A percentile compares a stretch with the other conserved stretches of the same genome.
phyloP scores from a whole-genome alignment of 2,329 filamentous ascomycete species.

The Mycogone perniciosa region DNA sequence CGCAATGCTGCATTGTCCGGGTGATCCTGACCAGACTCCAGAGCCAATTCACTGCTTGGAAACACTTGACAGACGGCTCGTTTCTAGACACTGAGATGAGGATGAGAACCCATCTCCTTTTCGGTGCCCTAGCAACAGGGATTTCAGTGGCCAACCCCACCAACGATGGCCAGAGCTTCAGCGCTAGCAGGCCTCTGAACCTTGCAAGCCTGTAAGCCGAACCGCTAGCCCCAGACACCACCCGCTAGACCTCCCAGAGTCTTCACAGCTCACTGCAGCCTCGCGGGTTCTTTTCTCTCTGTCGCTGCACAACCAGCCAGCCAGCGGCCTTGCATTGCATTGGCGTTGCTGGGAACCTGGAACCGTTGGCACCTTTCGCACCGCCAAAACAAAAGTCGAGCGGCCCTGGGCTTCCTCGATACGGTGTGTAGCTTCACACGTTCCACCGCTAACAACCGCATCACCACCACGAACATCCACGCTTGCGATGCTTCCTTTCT shows the following conservation, averaged over 20 bases:
- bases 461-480: neutral
- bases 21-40: no score
- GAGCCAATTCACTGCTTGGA: no score
- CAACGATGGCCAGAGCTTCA: neutral
- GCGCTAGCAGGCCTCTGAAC: neutral
- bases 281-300: no score
- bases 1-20: no score
- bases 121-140: conserved; percentile 9
- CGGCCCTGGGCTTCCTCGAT: neutral
- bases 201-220: neutral
- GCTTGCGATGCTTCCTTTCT: conserved; percentile 3
- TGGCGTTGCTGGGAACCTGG: neutral
- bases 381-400: neutral
- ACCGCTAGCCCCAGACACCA: neutral
- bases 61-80: no score
- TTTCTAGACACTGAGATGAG: no score
- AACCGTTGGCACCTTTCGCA: neutral
- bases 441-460: neutral
- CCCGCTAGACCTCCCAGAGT: neutral
- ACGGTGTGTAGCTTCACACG: neutral
- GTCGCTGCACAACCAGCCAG: no score
- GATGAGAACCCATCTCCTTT: conserved; percentile 7
- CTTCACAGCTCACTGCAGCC: neutral
- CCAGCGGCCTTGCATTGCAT: neutral
- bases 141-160: neutral